phyloP scores from a whole-genome alignment of 2,329 filamentous ascomycete species.

The Whalleya microplaca region DNA sequence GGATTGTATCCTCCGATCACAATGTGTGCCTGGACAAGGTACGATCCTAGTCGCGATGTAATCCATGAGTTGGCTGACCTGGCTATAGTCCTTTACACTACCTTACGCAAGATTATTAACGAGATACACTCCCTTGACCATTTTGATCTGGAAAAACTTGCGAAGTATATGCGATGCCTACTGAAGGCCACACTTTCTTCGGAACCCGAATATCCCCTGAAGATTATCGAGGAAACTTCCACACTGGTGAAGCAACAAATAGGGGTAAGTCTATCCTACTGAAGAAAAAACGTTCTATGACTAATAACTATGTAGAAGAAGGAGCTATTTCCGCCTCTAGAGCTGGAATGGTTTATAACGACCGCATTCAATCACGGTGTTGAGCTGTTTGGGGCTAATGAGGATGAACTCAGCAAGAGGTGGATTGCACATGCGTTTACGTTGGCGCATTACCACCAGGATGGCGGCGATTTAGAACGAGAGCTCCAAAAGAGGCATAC shows the following conservation, averaged over 20 bases:
- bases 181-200: slow-evolving; percentile 68
- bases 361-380: slow-evolving; percentile 72
- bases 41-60: slow-evolving; percentile 14
- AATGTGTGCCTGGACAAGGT: slow-evolving; percentile 55
- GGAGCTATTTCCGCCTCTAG: slow-evolving; percentile 62
- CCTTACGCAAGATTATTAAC: slow-evolving; percentile 71
- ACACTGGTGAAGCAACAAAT: slow-evolving; percentile 55
- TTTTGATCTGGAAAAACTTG: slow-evolving; percentile 63
- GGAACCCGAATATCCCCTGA: slow-evolving; percentile 58
- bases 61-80: not conserved
- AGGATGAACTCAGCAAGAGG: slow-evolving; percentile 56
- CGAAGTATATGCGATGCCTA: slow-evolving; percentile 78
- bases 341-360: slow-evolving; percentile 77
- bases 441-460: slow-evolving; percentile 61
- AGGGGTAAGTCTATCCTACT: slow-evolving; percentile 43
- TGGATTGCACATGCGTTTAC: slow-evolving; percentile 69
- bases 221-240: slow-evolving; percentile 67
- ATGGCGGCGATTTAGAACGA: slow-evolving; percentile 52
- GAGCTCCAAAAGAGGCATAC: slow-evolving; percentile 50
- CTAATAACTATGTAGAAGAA: slow-evolving; percentile 37
- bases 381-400: slow-evolving; percentile 62
- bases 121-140: slow-evolving; percentile 61
- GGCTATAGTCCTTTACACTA: slow-evolving; percentile 51
- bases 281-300: not conserved
- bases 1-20: slow-evolving; percentile 63